Evolutionary conservation across 2,329 filamentous ascomycete species (phyloP).

Genomic region (Parafenestella ontariensis): DNA sequence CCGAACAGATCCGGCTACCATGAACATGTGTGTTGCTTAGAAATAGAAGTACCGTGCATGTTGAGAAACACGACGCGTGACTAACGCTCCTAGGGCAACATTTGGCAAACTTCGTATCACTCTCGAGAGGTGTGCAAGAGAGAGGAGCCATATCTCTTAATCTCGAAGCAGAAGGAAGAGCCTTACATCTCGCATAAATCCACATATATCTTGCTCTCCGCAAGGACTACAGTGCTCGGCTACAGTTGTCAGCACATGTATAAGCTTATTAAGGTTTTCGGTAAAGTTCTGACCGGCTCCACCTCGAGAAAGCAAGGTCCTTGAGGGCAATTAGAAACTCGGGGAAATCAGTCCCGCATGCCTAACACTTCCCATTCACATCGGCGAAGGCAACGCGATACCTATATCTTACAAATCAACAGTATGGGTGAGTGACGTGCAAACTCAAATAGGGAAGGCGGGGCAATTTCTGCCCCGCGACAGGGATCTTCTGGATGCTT

Average conservation of each 20-base stretch:
- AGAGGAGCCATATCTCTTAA: background rate
- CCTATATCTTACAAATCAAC: constrained; percentile 33
- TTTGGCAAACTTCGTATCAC: background rate
- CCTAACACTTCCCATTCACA: background rate
- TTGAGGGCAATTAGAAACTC: too few relatives aligned
- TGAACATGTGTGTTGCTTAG: constrained; percentile 3
- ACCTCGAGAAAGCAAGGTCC: background rate
- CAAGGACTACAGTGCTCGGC: constrained; percentile 1
- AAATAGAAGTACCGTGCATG: constrained; percentile 1
- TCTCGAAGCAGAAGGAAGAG: background rate
- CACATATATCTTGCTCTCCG: background rate
- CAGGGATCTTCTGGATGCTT: constrained; percentile 7
- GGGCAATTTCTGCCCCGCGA: constrained; percentile 22
- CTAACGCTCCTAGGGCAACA: background rate
- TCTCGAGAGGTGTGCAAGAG: background rate
- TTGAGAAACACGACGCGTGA: background rate
- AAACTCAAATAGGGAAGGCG: constrained; percentile 19
- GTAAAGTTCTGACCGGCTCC: background rate
- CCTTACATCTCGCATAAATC: background rate
- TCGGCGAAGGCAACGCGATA: background rate
- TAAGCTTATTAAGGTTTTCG: background rate
- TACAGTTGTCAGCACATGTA: constrained; percentile 11
- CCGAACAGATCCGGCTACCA: background rate
- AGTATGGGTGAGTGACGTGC: constrained; percentile 6
- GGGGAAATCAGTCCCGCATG: background rate